phyloP scores from a whole-genome alignment of 202 grass and related monocot genomes.

The Miscanthus sacchariflorus region DNA sequence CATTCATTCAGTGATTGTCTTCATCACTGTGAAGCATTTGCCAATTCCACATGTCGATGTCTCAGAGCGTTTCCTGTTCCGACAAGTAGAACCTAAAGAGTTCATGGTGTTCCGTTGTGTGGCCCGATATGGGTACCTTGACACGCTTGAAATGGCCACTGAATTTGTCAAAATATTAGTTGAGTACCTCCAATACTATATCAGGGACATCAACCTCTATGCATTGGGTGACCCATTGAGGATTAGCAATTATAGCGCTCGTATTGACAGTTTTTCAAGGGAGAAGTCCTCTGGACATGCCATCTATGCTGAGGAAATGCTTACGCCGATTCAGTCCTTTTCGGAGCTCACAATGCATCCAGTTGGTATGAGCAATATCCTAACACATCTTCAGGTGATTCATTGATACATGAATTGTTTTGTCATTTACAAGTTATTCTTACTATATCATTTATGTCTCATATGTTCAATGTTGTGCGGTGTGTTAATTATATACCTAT shows the following conservation, averaged over 20 bases:
- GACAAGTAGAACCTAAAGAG: constrained; percentile 57
- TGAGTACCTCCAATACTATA: constrained; percentile 61
- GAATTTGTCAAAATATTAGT: constrained; percentile 56
- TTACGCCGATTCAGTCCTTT: constrained; percentile 54
- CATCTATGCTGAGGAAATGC: constrained; percentile 58
- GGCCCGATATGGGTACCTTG: constrained; percentile 63
- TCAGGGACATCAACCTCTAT: constrained; percentile 48
- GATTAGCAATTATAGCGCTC: constrained; percentile 33
- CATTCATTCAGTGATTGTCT: constrained; percentile 58
- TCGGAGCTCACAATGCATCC: constrained; percentile 62
- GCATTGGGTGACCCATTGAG: not conserved
- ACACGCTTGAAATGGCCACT: constrained; percentile 50
- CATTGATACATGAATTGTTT: not conserved
- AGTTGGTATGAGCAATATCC: constrained; percentile 35
- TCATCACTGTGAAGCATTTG: constrained; percentile 64
- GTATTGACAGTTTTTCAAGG: constrained; percentile 32
- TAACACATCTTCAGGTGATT: constrained; percentile 44
- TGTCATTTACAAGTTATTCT: not conserved
- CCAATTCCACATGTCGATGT: constrained; percentile 53
- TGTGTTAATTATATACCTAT: not conserved
- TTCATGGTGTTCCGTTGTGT: constrained; percentile 66
- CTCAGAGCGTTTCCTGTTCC: constrained; percentile 62
- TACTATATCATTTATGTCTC: not conserved
- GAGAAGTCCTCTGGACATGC: constrained; percentile 16
- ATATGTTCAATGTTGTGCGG: not conserved